These are phyloP conservation scores for Penicillium egyptiacum DNA, from an alignment of 495 filamentous ascomycete species.

Conservation along the genomic window DNA sequence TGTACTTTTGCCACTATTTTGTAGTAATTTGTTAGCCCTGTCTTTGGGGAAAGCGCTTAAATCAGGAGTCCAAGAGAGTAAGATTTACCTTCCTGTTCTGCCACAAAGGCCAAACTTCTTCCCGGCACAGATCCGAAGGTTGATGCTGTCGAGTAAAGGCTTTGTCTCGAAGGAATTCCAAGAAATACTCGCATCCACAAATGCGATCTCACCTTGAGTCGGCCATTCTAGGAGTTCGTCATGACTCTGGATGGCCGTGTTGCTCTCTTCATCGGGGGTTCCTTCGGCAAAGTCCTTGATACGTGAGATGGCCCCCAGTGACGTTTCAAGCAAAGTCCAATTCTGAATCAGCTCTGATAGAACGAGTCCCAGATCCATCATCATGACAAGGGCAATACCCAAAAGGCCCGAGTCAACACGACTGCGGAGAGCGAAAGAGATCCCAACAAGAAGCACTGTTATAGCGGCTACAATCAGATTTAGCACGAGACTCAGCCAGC, in stretches of 20 bases:
- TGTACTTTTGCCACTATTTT: constrained; percentile 63
- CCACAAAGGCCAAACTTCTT: constrained; percentile 50
- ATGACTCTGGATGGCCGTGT: too few relatives aligned
- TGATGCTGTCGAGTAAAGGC: too few relatives aligned
- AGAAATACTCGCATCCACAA: constrained; percentile 62
- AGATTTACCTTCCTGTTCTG: constrained; percentile 34
- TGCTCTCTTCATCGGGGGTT: too few relatives aligned
- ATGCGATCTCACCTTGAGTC: constrained; percentile 70
- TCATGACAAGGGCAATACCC: constrained; percentile 32
- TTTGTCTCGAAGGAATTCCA: too few relatives aligned
- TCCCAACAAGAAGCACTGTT: constrained; percentile 27
- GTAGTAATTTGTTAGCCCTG: too few relatives aligned
- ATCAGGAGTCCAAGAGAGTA: too few relatives aligned
- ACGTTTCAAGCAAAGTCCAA: constrained; percentile 33
- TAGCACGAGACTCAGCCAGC: constrained; percentile 36
- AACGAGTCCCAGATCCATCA: constrained; percentile 25
- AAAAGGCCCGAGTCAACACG: constrained; percentile 24
- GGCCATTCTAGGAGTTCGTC: too few relatives aligned
- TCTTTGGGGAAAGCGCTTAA: too few relatives aligned
- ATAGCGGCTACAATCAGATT: constrained; percentile 27
- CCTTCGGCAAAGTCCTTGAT: constrained; percentile 36
- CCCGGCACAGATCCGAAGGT: too few relatives aligned
- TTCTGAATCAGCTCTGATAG: constrained; percentile 26
- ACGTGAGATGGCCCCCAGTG: constrained; percentile 28
- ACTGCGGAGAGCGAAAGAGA: constrained; percentile 20